Conservation (phyloP, 208 protist species). For the Crithidia expoeki region DNA sequence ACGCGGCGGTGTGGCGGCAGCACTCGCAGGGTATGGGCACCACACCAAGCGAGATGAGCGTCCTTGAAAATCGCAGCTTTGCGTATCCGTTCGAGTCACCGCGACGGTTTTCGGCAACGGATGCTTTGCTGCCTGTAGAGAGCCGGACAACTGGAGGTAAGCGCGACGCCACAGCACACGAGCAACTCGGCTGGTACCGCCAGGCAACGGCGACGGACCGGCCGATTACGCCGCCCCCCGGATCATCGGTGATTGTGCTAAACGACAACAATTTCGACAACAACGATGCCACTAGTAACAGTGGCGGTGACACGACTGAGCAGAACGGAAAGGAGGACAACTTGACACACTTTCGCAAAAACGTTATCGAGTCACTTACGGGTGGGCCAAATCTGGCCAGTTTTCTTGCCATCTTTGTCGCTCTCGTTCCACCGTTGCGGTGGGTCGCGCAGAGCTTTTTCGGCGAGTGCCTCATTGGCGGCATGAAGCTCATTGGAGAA, state of each 20-base stretch:
- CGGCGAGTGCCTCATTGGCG: constrained; percentile 54
- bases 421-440: constrained; percentile 61
- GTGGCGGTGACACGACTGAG: not conserved
- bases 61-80: constrained; percentile 30
- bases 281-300: not conserved
- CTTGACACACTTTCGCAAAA: constrained; percentile 13
- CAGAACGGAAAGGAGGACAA: not conserved
- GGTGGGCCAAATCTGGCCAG: constrained; percentile 49
- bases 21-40: not conserved
- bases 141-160: not conserved
- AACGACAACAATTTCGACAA: constrained; percentile 1
- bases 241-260: constrained; percentile 11
- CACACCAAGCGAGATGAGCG: constrained; percentile 1
- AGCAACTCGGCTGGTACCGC: constrained; percentile 54
- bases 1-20: not conserved
- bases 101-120: too few relatives aligned
- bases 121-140: too few relatives aligned
- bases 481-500: constrained; percentile 55
- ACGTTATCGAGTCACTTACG: constrained; percentile 31
- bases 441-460: constrained; percentile 49
- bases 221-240: constrained; percentile 27
- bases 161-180: constrained; percentile 32
- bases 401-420: constrained; percentile 57
- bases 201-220: constrained; percentile 26
- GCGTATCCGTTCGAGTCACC: constrained; percentile 32